A percentile compares a stretch with the other conserved stretches of the same genome.
These are phyloP conservation scores for Acacia concinna DNA, from an alignment of 331 rosid genomes.

Conservation along the genomic window DNA sequence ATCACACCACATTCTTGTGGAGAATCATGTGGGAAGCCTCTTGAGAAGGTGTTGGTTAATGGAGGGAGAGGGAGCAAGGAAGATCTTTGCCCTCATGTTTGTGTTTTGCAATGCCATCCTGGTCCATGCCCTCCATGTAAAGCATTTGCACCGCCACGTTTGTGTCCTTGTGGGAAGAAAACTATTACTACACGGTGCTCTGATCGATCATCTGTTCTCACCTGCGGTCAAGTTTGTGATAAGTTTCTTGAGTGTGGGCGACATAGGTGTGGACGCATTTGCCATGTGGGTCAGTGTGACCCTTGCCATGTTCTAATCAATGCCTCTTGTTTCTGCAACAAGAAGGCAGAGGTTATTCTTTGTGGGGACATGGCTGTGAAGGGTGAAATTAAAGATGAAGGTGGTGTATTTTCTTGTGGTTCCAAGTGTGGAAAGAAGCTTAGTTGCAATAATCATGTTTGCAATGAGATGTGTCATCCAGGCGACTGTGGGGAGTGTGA, in stretches of 20 bases:
- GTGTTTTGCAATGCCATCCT: conserved; percentile 98
- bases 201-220: conserved; percentile 70
- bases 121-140: conserved; percentile 97
- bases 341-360: conserved; percentile 52
- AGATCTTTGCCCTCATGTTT: conserved; percentile 80
- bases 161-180: conserved; percentile 93
- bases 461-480: conserved; percentile 75
- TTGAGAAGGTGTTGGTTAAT: conserved; percentile 47
- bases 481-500: conserved; percentile 76
- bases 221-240: conserved; percentile 80
- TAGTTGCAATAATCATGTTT: conserved; percentile 73
- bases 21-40: conserved; percentile 85
- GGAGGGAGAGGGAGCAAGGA: conserved; percentile 61
- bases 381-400: conserved; percentile 65
- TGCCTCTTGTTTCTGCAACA: conserved; percentile 84
- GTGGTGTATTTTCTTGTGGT: conserved; percentile 73
- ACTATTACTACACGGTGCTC: conserved; percentile 78
- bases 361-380: conserved; percentile 80
- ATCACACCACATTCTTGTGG: conserved; percentile 96
- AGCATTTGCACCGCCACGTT: conserved; percentile 79
- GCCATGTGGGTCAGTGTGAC: conserved; percentile 85
- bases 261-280: conserved; percentile 59
- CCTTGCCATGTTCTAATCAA: conserved; percentile 61
- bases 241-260: conserved; percentile 80
- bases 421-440: conserved; percentile 67